Conservation (phyloP, 192 early-diverging fungal genomes). For the Backusella tuberculispora region DNA sequence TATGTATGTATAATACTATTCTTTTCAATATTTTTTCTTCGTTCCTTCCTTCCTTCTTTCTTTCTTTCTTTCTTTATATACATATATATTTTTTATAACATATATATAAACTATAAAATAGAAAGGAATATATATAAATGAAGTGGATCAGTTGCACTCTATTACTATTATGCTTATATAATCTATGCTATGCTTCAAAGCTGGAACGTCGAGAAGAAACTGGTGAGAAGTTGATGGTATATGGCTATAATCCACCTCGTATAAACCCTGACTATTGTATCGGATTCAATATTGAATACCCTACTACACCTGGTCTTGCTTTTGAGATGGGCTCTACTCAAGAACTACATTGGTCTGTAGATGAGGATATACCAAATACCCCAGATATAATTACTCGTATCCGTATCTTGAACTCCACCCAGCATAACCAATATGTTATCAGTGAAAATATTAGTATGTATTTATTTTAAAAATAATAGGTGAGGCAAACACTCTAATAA, state of each 20-base stretch:
- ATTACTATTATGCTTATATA: neutral
- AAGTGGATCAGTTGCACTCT: neutral
- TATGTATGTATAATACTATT: neutral
- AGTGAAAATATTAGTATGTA: conserved; percentile 40
- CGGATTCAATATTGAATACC: conserved; percentile 35
- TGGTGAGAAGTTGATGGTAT: conserved; percentile 37
- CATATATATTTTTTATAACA: too few relatives aligned
- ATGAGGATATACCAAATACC: conserved; percentile 28
- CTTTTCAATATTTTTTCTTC: neutral
- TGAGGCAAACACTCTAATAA: neutral
- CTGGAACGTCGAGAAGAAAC: conserved; percentile 20
- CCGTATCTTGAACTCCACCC: conserved; percentile 41
- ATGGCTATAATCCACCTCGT: conserved; percentile 43
- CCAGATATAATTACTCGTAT: conserved; percentile 44
- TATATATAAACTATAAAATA: neutral
- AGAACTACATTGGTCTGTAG: conserved; percentile 39
- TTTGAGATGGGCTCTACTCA: conserved; percentile 32
- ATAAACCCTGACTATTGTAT: conserved; percentile 40
- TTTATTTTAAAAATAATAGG: neutral
- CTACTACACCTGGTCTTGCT: conserved; percentile 36
- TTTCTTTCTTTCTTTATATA: too few relatives aligned
- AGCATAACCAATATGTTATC: conserved; percentile 42
- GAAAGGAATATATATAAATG: neutral
- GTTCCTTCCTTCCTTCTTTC: neutral
- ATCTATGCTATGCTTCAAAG: neutral